Evolutionary conservation across 163 green algal genomes (phyloP).

Genomic region (Trebouxiophyceae sp.): DNA sequence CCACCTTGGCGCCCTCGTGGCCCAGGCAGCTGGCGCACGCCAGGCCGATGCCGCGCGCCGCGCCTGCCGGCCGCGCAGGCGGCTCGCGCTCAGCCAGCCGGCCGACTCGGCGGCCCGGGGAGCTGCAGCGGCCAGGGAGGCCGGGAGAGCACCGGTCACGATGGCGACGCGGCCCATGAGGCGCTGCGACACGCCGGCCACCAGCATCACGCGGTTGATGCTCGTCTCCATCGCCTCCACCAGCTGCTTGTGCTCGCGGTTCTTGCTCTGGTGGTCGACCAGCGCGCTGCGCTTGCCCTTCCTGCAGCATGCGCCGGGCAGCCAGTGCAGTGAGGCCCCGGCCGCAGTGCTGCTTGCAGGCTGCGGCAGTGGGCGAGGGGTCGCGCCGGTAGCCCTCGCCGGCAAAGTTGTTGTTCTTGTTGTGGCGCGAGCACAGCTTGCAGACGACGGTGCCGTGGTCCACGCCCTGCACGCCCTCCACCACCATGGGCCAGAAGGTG

Average conservation of each 20-base stretch:
- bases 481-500: constrained; percentile 15
- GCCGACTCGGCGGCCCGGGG: too few species aligned
- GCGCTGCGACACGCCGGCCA: constrained; percentile 1
- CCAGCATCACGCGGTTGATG: constrained; percentile 21
- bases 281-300: constrained; percentile 28
- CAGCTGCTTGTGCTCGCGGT: constrained; percentile 25
- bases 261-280: constrained; percentile 28
- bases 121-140: too few species aligned
- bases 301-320: too few species aligned
- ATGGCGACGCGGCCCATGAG: constrained; percentile 26
- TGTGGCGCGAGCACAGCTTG: constrained; percentile 22
- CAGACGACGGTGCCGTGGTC: constrained; percentile 24
- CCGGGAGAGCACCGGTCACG: constrained; percentile 13
- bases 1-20: constrained; percentile 37
- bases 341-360: too few species aligned
- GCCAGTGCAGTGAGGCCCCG: background rate
- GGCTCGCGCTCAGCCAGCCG: too few species aligned
- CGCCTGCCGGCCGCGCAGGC: constrained; percentile 10
- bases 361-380: too few species aligned
- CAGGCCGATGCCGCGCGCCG: constrained; percentile 62
- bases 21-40: constrained; percentile 43
- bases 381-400: constrained; percentile 17
- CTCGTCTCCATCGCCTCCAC: constrained; percentile 19
- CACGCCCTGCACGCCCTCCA: constrained; percentile 12
- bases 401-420: constrained; percentile 29